These are phyloP conservation scores for Protomyces lactucae-debilis DNA, from an alignment of 1,139 yeast genomes.

Conservation along the genomic window DNA sequence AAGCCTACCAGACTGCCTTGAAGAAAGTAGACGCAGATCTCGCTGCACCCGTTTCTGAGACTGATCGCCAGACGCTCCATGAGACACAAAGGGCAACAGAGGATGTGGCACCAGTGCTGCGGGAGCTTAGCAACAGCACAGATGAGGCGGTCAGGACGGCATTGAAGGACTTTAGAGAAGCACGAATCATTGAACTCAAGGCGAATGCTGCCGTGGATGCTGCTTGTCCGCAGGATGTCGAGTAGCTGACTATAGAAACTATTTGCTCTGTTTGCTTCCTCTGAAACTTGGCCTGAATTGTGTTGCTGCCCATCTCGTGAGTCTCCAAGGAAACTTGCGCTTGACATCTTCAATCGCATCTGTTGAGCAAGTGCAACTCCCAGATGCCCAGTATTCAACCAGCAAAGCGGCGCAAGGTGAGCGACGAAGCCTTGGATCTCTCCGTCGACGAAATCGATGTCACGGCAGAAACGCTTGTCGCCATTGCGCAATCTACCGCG, in stretches of 20 bases:
- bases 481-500: slow-evolving; percentile 3
- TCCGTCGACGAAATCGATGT: slow-evolving; percentile 17
- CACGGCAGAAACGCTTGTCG: slow-evolving; percentile 15
- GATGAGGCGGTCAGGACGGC: neutral
- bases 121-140: neutral
- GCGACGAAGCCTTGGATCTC: neutral
- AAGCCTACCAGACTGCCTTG: slow-evolving; percentile 3
- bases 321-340: too few relatives aligned
- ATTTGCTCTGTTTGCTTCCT: too few relatives aligned
- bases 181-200: neutral
- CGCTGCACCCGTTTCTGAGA: slow-evolving; percentile 1
- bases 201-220: neutral
- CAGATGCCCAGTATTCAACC: neutral
- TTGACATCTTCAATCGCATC: too few relatives aligned
- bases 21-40: slow-evolving; percentile 3
- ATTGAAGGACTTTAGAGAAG: neutral
- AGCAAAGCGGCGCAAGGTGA: neutral
- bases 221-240: neutral
- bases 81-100: slow-evolving; percentile 5
- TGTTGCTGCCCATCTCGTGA: too few relatives aligned
- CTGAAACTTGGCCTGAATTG: too few relatives aligned
- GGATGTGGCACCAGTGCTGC: neutral
- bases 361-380: too few relatives aligned
- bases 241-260: neutral
- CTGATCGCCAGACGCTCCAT: neutral